phyloP scores from a whole-genome alignment of 2,329 filamentous ascomycete genomes.

The Monilinia aucupariae region DNA sequence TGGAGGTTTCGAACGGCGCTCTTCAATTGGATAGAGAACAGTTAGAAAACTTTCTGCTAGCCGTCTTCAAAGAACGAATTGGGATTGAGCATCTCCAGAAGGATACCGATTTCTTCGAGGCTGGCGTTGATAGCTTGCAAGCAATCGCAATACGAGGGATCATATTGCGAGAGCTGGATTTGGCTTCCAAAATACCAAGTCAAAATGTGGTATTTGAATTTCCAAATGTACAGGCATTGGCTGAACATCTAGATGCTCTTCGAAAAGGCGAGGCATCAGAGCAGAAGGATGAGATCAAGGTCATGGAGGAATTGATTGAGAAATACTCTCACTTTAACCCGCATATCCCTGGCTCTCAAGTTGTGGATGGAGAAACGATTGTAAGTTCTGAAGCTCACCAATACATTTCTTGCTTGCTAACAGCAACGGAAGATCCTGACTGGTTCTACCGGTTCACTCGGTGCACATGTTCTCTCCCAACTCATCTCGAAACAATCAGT shows the following conservation, averaged over 20 bases:
- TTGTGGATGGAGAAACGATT: conserved; percentile 21
- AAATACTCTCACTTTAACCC: conserved; percentile 39
- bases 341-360: conserved; percentile 21
- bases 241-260: conserved; percentile 42
- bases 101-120: conserved; percentile 52
- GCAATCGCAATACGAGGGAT: conserved; percentile 49
- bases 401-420: not conserved
- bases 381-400: conserved; percentile 11
- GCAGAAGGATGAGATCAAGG: conserved; percentile 33
- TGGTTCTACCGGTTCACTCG: conserved; percentile 60
- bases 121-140: conserved; percentile 54
- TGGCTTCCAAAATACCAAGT: conserved; percentile 42
- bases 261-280: conserved; percentile 35
- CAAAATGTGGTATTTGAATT: conserved; percentile 57
- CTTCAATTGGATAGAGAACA: conserved; percentile 8
- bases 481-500: conserved; percentile 39
- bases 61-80: conserved; percentile 14
- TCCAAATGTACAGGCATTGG: conserved; percentile 45
- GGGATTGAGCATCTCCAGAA: conserved; percentile 20
- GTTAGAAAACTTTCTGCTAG: conserved; percentile 16
- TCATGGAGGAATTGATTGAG: conserved; percentile 43
- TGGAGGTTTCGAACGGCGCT: not conserved
- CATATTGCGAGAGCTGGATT: conserved; percentile 47
- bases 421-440: conserved; percentile 45
- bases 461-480: conserved; percentile 53